Percentiles rank a stretch among this genome's conserved stretches.
These are phyloP conservation scores for Pythium aquatile DNA, from an alignment of 352 stramenopile genomes.

Conservation along the genomic window DNA sequence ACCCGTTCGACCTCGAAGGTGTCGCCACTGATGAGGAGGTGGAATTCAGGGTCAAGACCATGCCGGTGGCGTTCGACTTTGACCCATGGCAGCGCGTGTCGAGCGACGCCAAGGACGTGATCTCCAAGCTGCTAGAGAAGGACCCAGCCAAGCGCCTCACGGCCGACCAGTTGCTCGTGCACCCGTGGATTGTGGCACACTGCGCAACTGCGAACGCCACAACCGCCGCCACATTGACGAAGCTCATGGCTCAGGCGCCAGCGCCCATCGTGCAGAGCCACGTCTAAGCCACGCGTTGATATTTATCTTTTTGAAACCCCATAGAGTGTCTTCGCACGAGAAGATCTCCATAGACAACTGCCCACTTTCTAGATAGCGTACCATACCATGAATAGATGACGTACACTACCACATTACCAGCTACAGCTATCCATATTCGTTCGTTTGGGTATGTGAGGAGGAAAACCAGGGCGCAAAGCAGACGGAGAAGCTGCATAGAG, in stretches of 20 bases:
- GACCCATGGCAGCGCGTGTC: constrained; percentile 74
- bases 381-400: constrained; percentile 1
- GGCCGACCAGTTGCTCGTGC: constrained; percentile 88
- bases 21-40: constrained; percentile 83
- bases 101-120: constrained; percentile 86
- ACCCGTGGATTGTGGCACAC: constrained; percentile 82
- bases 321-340: not conserved
- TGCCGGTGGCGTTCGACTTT: constrained; percentile 51
- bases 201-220: constrained; percentile 13
- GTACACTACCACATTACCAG: constrained; percentile 7
- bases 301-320: constrained; percentile 19
- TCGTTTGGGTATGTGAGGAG: constrained; percentile 42
- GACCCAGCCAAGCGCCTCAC: constrained; percentile 84
- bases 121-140: constrained; percentile 82
- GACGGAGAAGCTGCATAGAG: constrained; percentile 63
- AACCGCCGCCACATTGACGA: constrained; percentile 14
- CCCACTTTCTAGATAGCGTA: not conserved
- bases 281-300: constrained; percentile 1
- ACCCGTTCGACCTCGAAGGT: constrained; percentile 92
- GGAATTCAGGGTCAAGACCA: constrained; percentile 66
- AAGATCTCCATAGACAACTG: not conserved
- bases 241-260: not conserved
- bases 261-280: not conserved
- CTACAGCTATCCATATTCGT: not conserved
- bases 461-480: constrained; percentile 79